Evolutionary conservation across 306 rosid genomes (phyloP), one percentile per base, ranked within the genome.

Genomic region (Crataegus laevigata): DNA sequence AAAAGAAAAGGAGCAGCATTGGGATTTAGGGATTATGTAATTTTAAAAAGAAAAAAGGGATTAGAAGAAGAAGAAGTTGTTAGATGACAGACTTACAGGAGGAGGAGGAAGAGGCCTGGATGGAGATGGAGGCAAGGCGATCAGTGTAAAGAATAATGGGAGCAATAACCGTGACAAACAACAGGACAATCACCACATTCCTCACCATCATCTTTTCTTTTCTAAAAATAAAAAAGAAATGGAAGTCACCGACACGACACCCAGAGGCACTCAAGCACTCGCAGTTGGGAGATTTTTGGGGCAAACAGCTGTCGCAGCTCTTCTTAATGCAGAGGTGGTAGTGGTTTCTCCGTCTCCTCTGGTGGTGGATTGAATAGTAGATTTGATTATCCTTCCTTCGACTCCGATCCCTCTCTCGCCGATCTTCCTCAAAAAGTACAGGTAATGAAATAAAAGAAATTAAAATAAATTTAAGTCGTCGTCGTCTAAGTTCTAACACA

Each of bases 71-170:
- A 19, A 25, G 7, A 26, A 54, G 43, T 15, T 15, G 21, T 15
- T 47, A 47, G 54, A 15, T 15, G 8, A 47, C 54, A 47, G 45
- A 82, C 98, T 88, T 78, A 96, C 99, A 66, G 30, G 96, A 81
- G 3, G 90, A 79, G 12, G 87, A 65, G 51, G 51, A 68, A n/a
- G 96, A 67, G 66, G 57, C 30, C 21, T 85, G 84, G 70, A 74
- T 74, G 68, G 91, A 81, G 73, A 89, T 84, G 62, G 54, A 15
- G 21, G 54, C 54, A 47, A 96, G 89, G 58, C 93, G 99, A 85
- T 92, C 96, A 64, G 97, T 88, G 81, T 92, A 96, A 32, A 92
- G 88, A 47, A 87, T 70, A 87, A 96, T 88, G 36, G 99, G 99
- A 89, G 99, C 90, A 82, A 89, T 85, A 61, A 94, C 97, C 65